A percentile compares a stretch with the other conserved stretches of the same genome.
Conservation (phyloP, 1,139 yeast species). For the Suhomyces atakaporum region DNA sequence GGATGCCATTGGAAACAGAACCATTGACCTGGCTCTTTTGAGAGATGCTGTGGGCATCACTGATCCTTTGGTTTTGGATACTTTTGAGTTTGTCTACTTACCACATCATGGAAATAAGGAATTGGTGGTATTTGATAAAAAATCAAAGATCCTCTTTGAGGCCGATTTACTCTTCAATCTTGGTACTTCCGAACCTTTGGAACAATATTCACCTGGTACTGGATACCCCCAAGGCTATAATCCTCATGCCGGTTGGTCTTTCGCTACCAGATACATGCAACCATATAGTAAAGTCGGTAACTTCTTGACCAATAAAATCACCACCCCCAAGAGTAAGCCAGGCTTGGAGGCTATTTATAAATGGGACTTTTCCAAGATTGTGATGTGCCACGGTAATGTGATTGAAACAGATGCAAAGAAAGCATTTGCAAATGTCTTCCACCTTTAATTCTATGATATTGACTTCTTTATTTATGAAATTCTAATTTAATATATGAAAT, state of each 20-base stretch:
- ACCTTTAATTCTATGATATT: constrained; percentile 2
- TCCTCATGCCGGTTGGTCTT: constrained; percentile 27
- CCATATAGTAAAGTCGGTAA: constrained; percentile 29
- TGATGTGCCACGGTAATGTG: constrained; percentile 30
- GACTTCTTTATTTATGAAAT: background rate
- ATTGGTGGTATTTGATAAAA: constrained; percentile 24
- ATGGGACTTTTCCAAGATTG: constrained; percentile 27
- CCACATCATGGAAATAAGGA: constrained; percentile 26
- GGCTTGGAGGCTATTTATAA: constrained; percentile 22
- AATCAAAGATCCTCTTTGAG: constrained; percentile 23
- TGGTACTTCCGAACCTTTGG: constrained; percentile 19
- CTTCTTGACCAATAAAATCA: constrained; percentile 30
- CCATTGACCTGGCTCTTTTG: constrained; percentile 25
- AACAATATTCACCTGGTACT: constrained; percentile 24
- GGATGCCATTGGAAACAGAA: constrained; percentile 27
- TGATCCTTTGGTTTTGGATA: constrained; percentile 21
- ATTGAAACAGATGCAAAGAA: constrained; percentile 23
- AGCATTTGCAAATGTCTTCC: constrained; percentile 21
- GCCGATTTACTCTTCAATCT: constrained; percentile 29
- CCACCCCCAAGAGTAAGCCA: constrained; percentile 17
- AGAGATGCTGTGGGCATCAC: constrained; percentile 24
- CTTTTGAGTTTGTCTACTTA: constrained; percentile 28
- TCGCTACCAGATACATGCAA: constrained; percentile 23
- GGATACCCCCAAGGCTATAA: constrained; percentile 22
- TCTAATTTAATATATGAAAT: background rate